Conservation (phyloP, 345 rosid species). For the Arabidopsis thaliana region TAIR10.1 NC_003070.9:7919501-7920000, state of each 20-base stretch:
- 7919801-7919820: slow-evolving; percentile 64
- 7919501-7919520: slow-evolving; percentile 52
- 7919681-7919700: neutral
- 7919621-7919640: neutral
- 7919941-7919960: slow-evolving; percentile 81
- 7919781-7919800: slow-evolving; percentile 64
- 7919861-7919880: slow-evolving; percentile 55
- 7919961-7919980: slow-evolving; percentile 57
- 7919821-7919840: slow-evolving; percentile 46
- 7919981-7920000: slow-evolving; percentile 47
- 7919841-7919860: slow-evolving; percentile 21
- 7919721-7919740: slow-evolving; percentile 63
- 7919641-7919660: too few relatives aligned
- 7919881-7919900: slow-evolving; percentile 66
- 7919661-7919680: too few relatives aligned
- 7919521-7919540: slow-evolving; percentile 69
- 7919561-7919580: neutral
- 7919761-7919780: slow-evolving; percentile 60
- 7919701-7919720: slow-evolving; percentile 75
- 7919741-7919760: slow-evolving; percentile 62
- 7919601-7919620: slow-evolving; percentile 11
- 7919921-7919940: slow-evolving; percentile 66
- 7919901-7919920: slow-evolving; percentile 54
- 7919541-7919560: slow-evolving; percentile 80
- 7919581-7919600: neutral